phyloP scores from a whole-genome alignment of 768 basidiomycete species.

The Xerocomus potaroensis region DNA sequence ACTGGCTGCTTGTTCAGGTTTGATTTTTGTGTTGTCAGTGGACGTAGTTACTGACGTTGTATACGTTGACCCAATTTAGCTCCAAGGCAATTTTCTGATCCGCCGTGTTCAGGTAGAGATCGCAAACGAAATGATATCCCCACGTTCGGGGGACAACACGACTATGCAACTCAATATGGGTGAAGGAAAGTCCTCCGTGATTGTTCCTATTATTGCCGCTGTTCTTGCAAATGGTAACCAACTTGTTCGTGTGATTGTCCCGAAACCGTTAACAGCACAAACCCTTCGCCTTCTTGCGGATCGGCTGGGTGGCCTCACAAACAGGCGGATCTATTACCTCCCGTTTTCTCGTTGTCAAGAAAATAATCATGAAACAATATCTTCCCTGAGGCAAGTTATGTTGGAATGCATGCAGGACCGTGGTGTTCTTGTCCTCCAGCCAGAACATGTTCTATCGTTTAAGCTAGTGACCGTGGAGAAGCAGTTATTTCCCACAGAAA shows the following conservation, averaged over 20 bases:
- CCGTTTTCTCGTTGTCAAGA: constrained; percentile 45
- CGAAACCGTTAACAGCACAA: constrained; percentile 43
- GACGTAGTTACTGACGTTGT: background rate
- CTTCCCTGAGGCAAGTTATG: constrained; percentile 34
- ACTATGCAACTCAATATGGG: constrained; percentile 55
- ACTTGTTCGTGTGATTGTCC: constrained; percentile 45
- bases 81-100: constrained; percentile 41
- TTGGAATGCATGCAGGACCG: constrained; percentile 34
- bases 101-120: constrained; percentile 41
- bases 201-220: constrained; percentile 42
- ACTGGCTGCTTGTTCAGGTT: constrained; percentile 46
- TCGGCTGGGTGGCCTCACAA: constrained; percentile 40
- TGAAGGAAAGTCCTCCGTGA: constrained; percentile 49
- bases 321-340: constrained; percentile 45
- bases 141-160: constrained; percentile 33
- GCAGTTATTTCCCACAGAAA: constrained; percentile 9
- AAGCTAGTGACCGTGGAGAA: constrained; percentile 43
- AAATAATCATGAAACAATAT: constrained; percentile 14
- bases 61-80: constrained; percentile 22
- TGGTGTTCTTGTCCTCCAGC: constrained; percentile 48
- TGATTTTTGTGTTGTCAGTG: background rate
- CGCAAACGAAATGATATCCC: constrained; percentile 45
- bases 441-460: constrained; percentile 52
- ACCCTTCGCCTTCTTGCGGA: constrained; percentile 48
- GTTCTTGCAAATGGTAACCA: constrained; percentile 40